Evolutionary conservation across 2,329 filamentous ascomycete genomes (phyloP), one percentile per base, ranked within the genome.

Genomic region (Trichoderma atrobrunneum): DNA sequence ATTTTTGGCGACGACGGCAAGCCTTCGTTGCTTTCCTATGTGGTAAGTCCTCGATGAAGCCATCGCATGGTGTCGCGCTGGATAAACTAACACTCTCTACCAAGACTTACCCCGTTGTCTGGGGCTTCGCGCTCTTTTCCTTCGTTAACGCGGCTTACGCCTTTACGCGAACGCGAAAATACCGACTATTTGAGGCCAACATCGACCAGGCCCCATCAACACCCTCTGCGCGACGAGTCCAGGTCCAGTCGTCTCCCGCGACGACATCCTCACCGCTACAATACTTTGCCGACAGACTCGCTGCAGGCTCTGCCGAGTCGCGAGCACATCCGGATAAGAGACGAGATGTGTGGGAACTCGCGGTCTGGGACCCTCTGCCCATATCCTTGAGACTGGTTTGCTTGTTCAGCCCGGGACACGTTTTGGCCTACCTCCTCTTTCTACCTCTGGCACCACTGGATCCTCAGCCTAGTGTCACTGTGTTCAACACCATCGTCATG

Each of bases 261-360:
- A 87, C 91, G 2, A 90, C 92, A 0, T 51, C 57, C 57, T 96
- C 95, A 1, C 95, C 96, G 1, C 79, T 98, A 51, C 89, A 91
- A 69, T 91, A 93, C 72, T 81, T 98, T 48, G 88, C 90, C 32
- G 89, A 87, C 74, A 84, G 93, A 59, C 82, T 97, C 39, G 86
- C 89, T 2, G 84, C 88, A 30, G 89, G 91, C 43, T 91, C 89
- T 26, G 93, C 94, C n/a, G 90, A 95, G 75, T 91, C 93, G 30
- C 90, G 94, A 78, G 92, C 94, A 32, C 93, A 98, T 81, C 93
- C 95, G 0, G 92, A 96, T 79, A 89, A 91, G 71, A 88, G 88
- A 30, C 88, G 91, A 12, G 95, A 99, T 81, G 96, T 99, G 11
- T 99, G 96, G 96, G 95, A 99, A 81, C 83, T 99, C 64, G 89